Evolutionary conservation across 2,329 filamentous ascomycete genomes (phyloP).

Genomic region (Tolypocladium guangdongense): DNA sequence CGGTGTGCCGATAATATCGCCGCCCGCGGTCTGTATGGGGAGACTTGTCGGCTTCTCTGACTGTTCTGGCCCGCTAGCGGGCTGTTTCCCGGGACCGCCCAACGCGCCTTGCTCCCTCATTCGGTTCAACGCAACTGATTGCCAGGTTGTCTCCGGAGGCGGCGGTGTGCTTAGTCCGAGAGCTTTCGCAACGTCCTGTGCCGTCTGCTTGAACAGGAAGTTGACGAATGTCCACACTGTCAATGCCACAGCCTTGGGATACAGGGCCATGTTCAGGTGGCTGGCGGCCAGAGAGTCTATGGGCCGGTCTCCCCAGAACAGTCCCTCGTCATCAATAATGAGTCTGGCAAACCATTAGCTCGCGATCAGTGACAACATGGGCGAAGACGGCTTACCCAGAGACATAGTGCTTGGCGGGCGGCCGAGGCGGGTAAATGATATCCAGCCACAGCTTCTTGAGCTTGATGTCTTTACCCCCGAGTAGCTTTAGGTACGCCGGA

Average conservation of each 20-base stretch:
- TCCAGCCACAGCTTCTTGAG: constrained; percentile 48
- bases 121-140: constrained; percentile 17
- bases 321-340: constrained; percentile 35
- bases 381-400: constrained; percentile 40
- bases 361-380: constrained; percentile 7
- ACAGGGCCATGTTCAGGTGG: constrained; percentile 36
- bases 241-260: constrained; percentile 39
- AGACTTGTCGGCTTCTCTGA: constrained; percentile 13
- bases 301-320: constrained; percentile 34
- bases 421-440: constrained; percentile 45
- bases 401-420: constrained; percentile 48
- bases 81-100: constrained; percentile 12
- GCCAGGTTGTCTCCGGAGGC: constrained; percentile 19
- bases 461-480: constrained; percentile 36
- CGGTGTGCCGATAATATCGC: constrained; percentile 14
- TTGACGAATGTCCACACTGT: constrained; percentile 42
- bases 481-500: constrained; percentile 25
- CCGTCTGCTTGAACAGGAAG: constrained; percentile 34
- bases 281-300: constrained; percentile 37
- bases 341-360: constrained; percentile 26
- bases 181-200: constrained; percentile 28
- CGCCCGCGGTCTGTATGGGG: constrained; percentile 12
- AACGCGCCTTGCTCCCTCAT: constrained; percentile 14
- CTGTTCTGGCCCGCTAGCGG: constrained; percentile 11
- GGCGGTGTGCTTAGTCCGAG: constrained; percentile 29